phyloP scores from a whole-genome alignment of 73 alveolate genomes.

The Tetrahymena elliotti region DNA sequence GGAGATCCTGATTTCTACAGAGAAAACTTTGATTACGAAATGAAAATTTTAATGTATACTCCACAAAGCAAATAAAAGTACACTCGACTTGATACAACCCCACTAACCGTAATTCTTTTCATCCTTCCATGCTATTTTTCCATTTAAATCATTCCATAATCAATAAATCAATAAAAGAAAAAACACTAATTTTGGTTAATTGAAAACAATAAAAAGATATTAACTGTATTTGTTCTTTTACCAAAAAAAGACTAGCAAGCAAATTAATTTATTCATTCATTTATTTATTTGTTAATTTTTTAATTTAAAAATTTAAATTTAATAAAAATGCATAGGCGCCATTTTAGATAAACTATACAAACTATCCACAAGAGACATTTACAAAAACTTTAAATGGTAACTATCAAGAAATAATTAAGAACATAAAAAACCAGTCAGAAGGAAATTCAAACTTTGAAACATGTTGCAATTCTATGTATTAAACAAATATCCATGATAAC shows the following conservation, averaged over 20 bases:
- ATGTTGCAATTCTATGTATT: background rate
- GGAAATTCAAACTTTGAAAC: background rate
- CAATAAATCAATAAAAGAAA: background rate
- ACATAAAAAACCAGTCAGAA: background rate
- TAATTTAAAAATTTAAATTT: background rate
- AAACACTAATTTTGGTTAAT: background rate
- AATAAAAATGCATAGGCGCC: background rate
- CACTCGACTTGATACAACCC: background rate
- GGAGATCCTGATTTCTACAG: background rate
- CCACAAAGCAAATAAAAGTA: background rate
- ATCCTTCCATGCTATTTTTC: background rate
- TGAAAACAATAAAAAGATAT: background rate
- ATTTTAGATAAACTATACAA: background rate
- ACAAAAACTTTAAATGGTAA: background rate
- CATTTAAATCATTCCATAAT: background rate
- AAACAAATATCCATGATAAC: background rate
- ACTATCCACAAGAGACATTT: background rate
- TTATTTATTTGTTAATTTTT: background rate
- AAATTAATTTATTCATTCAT: no score
- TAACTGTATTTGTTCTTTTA: no score
- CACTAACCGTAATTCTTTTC: background rate
- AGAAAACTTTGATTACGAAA: background rate
- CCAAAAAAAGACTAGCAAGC: no score
- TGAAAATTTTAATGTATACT: background rate
- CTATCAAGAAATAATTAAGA: background rate